phyloP scores from a whole-genome alignment of 768 basidiomycete species.

The Lentinula guzmanii region DNA sequence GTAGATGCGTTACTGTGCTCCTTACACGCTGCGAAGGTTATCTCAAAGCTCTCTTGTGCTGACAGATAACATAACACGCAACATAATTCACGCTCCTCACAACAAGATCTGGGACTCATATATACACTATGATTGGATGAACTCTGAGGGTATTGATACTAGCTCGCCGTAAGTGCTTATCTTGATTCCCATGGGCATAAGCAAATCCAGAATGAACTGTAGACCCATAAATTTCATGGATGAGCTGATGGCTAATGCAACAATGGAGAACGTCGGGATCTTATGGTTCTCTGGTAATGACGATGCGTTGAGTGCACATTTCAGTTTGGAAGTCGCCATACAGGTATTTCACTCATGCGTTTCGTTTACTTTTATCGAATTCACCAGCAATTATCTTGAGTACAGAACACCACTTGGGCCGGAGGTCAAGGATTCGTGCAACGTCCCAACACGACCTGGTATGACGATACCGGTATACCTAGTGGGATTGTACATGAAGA shows the following conservation, averaged over 20 bases:
- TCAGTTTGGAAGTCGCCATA: slow-evolving; percentile 60
- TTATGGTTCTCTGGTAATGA: slow-evolving; percentile 66
- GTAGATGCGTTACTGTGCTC: neutral
- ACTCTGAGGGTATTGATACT: neutral
- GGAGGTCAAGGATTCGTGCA: slow-evolving; percentile 48
- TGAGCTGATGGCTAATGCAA: slow-evolving; percentile 62
- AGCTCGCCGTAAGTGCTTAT: slow-evolving; percentile 11
- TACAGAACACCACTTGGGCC: slow-evolving; percentile 49
- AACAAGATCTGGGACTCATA: slow-evolving; percentile 19
- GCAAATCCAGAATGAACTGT: neutral
- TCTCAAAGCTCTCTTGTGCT: neutral
- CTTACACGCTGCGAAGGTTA: neutral
- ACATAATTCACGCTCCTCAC: slow-evolving; percentile 64
- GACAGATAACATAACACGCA: slow-evolving; percentile 44
- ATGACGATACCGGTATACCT: slow-evolving; percentile 33
- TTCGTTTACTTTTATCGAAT: slow-evolving; percentile 35
- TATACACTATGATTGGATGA: neutral
- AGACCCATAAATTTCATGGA: slow-evolving; percentile 62
- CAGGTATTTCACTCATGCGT: slow-evolving; percentile 34
- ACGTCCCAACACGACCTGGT: slow-evolving; percentile 41
- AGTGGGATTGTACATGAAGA: slow-evolving; percentile 50
- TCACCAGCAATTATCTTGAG: neutral
- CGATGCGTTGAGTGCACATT: slow-evolving; percentile 59
- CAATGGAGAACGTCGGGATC: slow-evolving; percentile 43
- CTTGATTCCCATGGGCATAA: neutral